phyloP scores from a whole-genome alignment of 192 early-diverging fungal species.

The Podila epicladia region DNA sequence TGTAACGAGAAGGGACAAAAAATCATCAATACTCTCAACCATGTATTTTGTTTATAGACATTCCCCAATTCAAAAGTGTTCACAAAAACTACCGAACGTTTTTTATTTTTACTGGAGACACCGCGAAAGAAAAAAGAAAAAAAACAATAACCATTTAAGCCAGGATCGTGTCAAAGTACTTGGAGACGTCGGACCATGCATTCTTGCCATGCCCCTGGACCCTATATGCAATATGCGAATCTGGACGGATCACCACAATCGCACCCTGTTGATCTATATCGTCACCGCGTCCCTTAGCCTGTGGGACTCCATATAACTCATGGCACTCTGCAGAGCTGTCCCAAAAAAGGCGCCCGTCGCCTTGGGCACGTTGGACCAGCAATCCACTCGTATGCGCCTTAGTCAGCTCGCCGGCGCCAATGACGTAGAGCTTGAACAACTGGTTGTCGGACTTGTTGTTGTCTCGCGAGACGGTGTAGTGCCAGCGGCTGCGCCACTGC shows the following conservation, averaged over 20 bases:
- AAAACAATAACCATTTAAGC: background rate
- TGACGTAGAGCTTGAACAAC: constrained; percentile 29
- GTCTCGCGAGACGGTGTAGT: too few relatives aligned
- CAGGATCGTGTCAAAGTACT: constrained; percentile 23
- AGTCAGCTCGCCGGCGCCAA: constrained; percentile 3
- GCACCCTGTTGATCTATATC: background rate
- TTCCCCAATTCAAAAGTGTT: too few relatives aligned
- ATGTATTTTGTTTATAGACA: too few relatives aligned
- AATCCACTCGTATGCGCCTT: background rate
- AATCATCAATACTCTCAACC: too few relatives aligned
- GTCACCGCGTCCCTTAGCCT: constrained; percentile 7
- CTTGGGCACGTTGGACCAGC: background rate
- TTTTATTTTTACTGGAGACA: too few relatives aligned
- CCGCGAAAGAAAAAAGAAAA: too few relatives aligned
- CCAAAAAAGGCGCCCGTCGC: constrained; percentile 32
- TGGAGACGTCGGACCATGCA: constrained; percentile 26
- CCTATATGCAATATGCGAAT: constrained; percentile 34
- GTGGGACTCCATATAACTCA: constrained; percentile 26
- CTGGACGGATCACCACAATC: constrained; percentile 30
- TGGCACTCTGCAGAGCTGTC: constrained; percentile 19
- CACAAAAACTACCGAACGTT: too few relatives aligned
- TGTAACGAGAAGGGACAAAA: constrained; percentile 4
- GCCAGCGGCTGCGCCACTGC: background rate
- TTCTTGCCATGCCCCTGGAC: constrained; percentile 14
- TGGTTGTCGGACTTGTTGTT: background rate